Conservation (phyloP, 2,329 filamentous ascomycete species). For the Fusarium fujikuroi region DNA sequence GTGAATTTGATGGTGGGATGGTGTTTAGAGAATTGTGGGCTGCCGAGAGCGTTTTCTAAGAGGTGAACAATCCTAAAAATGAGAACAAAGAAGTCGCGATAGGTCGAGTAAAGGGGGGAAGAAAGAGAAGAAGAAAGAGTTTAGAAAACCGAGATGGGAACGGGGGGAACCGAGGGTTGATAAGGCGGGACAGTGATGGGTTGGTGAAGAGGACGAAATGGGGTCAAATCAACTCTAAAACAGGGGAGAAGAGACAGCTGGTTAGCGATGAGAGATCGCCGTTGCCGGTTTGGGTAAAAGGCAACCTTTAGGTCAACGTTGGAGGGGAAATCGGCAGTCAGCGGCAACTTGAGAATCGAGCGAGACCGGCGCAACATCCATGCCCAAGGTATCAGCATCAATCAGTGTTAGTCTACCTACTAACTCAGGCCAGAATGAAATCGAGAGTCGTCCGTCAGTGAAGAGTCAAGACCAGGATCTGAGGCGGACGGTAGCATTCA, state of each 20-base stretch:
- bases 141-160: slow-evolving; percentile 16
- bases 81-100: slow-evolving; percentile 25
- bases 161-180: slow-evolving; percentile 37
- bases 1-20: slow-evolving; percentile 39
- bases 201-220: slow-evolving; percentile 32
- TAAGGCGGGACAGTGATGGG: slow-evolving; percentile 36
- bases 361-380: slow-evolving; percentile 33
- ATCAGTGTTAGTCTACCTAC: background rate
- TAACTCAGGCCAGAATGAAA: background rate
- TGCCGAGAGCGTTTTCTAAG: slow-evolving; percentile 24
- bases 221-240: slow-evolving; percentile 46
- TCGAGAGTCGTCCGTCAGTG: slow-evolving; percentile 6
- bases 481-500: slow-evolving; percentile 1
- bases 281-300: slow-evolving; percentile 44
- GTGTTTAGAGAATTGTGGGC: slow-evolving; percentile 34
- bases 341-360: slow-evolving; percentile 27
- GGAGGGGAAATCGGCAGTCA: slow-evolving; percentile 32
- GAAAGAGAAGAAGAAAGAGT: slow-evolving; percentile 17
- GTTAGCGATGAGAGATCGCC: slow-evolving; percentile 43
- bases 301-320: slow-evolving; percentile 20
- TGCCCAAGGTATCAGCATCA: background rate
- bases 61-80: slow-evolving; percentile 12
- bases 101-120: slow-evolving; percentile 10
- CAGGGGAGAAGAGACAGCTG: slow-evolving; percentile 34
- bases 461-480: background rate